Evolutionary conservation across 352 stramenopile genomes (phyloP), one percentile per base, ranked within the genome.

Genomic region (Globisporangium carolinianum): DNA sequence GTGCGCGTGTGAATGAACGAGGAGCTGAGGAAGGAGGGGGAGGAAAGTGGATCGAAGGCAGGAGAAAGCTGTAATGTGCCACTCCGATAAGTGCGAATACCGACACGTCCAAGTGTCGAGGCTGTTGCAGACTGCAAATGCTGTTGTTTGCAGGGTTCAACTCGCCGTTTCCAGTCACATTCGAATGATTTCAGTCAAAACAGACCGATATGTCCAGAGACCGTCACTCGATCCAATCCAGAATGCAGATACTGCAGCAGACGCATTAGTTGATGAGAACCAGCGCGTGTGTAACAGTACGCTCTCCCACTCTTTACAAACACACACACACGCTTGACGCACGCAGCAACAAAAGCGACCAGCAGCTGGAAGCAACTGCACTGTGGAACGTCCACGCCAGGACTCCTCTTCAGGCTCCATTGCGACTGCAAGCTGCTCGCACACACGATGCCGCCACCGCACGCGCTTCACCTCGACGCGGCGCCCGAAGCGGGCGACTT

Each of bases 401-500:
- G 24, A 32, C 24, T 32, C 24, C 24, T 32, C 24, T 32, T 32
- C 24, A 32, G 24, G 24, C 24, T 32, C 24, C 24, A 32, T 32
- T 32, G 24, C 45, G 45, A 18, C 15, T 8, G 45, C 15, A 12
- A 47, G 17, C 43, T 36, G 38, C 52, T 37, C n/a, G 12, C 7
- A 17, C 45, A 48, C 45, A 49, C 2, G 18, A 37, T 39, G 35
- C 17, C 63, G 58, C 67, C 76, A 37, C 60, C 78, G 59, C 73
- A 76, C 42, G 66, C 64, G 42, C 67, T 87, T 54, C 71, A 81
- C 54, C 76, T 89, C 43, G 78, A 86, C 53, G 61, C 75, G 54
- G 78, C 79, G 60, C 81, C 86, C 8, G 76, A 88, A 57, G 78
- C 75, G 36, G 61, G 76, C 58, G 87, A 95, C 67, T 96, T 96